Conservation (phyloP, 345 rosid species). For the Cardamine occulta region DNA sequence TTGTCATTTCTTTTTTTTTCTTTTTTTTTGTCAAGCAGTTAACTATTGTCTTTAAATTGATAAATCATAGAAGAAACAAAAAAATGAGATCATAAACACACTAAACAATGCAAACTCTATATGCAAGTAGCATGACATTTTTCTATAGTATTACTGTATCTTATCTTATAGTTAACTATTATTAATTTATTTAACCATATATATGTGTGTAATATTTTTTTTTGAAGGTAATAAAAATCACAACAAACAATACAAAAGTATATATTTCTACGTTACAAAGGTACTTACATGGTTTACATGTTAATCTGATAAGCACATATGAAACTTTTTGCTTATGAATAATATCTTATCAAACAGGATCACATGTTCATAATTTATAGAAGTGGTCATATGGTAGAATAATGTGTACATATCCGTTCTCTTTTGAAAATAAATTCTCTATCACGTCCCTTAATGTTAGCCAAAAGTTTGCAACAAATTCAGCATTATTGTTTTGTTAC, state of each 20-base stretch:
- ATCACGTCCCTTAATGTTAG: conserved; percentile 19
- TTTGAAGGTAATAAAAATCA: no score
- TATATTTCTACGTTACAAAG: neutral
- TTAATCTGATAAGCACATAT: neutral
- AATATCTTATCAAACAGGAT: no score
- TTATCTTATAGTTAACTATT: neutral
- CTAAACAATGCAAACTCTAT: neutral
- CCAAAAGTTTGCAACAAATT: conserved; percentile 15
- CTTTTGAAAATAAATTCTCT: neutral
- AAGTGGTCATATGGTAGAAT: no score
- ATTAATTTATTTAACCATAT: neutral
- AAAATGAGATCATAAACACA: neutral
- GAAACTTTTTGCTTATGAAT: no score
- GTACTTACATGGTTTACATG: neutral
- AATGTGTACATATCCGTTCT: neutral
- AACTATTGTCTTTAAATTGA: neutral
- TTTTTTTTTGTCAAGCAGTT: neutral
- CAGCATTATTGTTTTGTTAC: conserved; percentile 15
- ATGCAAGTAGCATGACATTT: neutral
- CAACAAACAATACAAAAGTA: neutral
- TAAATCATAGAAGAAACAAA: neutral
- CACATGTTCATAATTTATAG: no score
- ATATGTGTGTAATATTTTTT: no score
- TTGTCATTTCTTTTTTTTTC: no score
- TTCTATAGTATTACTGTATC: neutral